Evolutionary conservation across 2,329 filamentous ascomycete species (phyloP).

Genomic region (Aspergillus proliferans): DNA sequence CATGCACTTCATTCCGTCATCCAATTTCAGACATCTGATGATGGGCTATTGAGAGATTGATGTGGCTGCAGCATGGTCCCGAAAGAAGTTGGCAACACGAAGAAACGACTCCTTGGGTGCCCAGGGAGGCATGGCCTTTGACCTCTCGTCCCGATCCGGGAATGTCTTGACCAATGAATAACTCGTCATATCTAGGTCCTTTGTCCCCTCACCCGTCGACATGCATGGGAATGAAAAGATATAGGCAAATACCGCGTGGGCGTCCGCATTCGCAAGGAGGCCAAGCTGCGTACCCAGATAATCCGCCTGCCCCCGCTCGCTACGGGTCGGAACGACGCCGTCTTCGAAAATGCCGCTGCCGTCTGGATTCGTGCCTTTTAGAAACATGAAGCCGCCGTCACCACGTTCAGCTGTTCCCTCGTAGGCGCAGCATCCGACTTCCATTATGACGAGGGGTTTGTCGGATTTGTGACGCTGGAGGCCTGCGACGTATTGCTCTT

Average conservation of each 20-base stretch:
- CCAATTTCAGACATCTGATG: no score
- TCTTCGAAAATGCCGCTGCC: slow-evolving; percentile 9
- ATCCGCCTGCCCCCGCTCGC: slow-evolving; percentile 10
- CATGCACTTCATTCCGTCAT: no score
- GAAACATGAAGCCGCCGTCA: slow-evolving; percentile 8
- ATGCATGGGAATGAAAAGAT: slow-evolving; percentile 11
- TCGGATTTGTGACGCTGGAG: slow-evolving; percentile 2
- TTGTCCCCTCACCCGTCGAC: slow-evolving; percentile 3
- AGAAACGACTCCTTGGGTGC: slow-evolving; percentile 8
- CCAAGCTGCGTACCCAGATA: slow-evolving; percentile 8
- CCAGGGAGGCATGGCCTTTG: slow-evolving; percentile 8
- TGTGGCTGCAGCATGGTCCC: background rate
- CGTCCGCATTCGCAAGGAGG: slow-evolving; percentile 4
- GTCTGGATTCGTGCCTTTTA: slow-evolving; percentile 10
- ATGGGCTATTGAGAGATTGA: no score
- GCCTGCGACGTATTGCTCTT: slow-evolving; percentile 7
- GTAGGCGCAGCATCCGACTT: slow-evolving; percentile 13
- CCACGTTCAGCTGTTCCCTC: slow-evolving; percentile 8
- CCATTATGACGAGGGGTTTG: slow-evolving; percentile 10
- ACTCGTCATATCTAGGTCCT: slow-evolving; percentile 10
- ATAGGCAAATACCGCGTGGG: slow-evolving; percentile 8
- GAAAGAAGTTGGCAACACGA: slow-evolving; percentile 4
- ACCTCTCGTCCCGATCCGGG: slow-evolving; percentile 2
- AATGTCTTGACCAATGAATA: slow-evolving; percentile 11
- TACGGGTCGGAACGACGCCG: slow-evolving; percentile 8